These are phyloP conservation scores for Metschnikowia santaceciliae DNA, from an alignment of 805 yeast species.

Conservation along the genomic window DNA sequence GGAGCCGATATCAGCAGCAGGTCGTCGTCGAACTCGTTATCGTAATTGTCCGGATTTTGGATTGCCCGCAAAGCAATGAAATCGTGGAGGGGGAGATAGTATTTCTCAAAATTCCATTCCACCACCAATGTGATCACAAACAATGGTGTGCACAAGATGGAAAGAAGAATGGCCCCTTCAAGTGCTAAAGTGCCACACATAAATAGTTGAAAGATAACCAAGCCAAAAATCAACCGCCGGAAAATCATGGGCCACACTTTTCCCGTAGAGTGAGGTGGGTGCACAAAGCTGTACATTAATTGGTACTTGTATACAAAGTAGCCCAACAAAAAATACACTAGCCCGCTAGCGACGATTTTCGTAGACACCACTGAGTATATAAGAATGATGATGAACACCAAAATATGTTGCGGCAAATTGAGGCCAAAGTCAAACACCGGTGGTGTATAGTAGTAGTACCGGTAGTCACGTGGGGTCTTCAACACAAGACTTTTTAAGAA, in stretches of 20 bases:
- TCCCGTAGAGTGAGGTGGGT: conserved; percentile 64
- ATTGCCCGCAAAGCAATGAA: conserved; percentile 61
- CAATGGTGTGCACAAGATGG: conserved; percentile 48
- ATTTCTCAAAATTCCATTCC: conserved; percentile 48
- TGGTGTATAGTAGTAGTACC: conserved; percentile 52
- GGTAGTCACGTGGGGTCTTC: conserved; percentile 50
- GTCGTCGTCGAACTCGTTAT: conserved; percentile 41
- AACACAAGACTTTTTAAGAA: conserved; percentile 37
- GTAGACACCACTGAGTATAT: conserved; percentile 61
- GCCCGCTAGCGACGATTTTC: conserved; percentile 55
- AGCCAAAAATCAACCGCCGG: conserved; percentile 51
- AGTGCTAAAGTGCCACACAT: conserved; percentile 63
- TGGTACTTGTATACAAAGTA: conserved; percentile 61
- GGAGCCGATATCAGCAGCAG: conserved; percentile 14
- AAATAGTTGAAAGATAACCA: conserved; percentile 54
- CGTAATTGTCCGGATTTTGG: conserved; percentile 39
- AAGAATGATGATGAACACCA: conserved; percentile 54
- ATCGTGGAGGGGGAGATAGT: conserved; percentile 49
- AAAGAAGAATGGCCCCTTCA: conserved; percentile 51
- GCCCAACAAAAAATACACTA: conserved; percentile 53
- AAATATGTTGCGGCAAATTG: conserved; percentile 57
- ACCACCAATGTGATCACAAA: conserved; percentile 44
- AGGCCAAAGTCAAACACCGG: conserved; percentile 59
- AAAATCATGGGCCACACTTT: conserved; percentile 65
- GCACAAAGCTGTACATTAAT: conserved; percentile 56